phyloP scores from a whole-genome alignment of 306 rosid species.

The Casuarina cunninghamiana region DNA sequence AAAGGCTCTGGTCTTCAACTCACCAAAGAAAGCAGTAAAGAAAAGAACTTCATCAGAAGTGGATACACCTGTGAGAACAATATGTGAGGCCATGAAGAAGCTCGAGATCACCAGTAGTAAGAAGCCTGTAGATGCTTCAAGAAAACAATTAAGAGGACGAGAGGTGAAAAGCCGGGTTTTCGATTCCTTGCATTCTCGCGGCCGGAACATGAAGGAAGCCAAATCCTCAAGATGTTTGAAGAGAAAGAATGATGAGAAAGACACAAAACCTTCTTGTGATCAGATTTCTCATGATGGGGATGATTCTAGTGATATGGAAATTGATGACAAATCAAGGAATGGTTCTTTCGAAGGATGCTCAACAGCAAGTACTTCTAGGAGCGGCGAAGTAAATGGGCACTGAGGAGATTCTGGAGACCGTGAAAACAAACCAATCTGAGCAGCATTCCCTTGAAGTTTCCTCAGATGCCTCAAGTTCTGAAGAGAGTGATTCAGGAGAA shows the following conservation, averaged over 20 bases:
- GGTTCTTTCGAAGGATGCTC: conserved; percentile 45
- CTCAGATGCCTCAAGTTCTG: conserved; percentile 38
- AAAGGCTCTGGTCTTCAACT: conserved; percentile 68
- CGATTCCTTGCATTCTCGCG: conserved; percentile 51
- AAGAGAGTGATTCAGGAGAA: conserved; percentile 13
- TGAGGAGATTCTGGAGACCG: conserved; percentile 19
- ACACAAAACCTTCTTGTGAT: conserved; percentile 31
- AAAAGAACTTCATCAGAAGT: conserved; percentile 44
- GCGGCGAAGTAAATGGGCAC: conserved; percentile 13
- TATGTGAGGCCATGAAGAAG: conserved; percentile 78
- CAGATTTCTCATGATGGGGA: conserved; percentile 14
- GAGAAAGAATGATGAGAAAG: conserved; percentile 44
- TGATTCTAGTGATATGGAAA: conserved; percentile 60
- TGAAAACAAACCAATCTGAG: conserved; percentile 21
- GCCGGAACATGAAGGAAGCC: conserved; percentile 41
- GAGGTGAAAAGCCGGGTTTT: conserved; percentile 88
- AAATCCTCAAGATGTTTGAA: conserved; percentile 37
- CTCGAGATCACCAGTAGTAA: conserved; percentile 60
- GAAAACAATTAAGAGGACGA: conserved; percentile 63
- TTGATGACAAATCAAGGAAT: conserved; percentile 54
- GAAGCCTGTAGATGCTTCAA: conserved; percentile 49
- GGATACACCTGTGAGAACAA: conserved; percentile 52
- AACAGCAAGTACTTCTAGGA: conserved; percentile 34
- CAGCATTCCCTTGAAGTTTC: conserved; percentile 19
- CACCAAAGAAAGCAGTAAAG: conserved; percentile 66